These are phyloP conservation scores for Bifiguratus adelaidae DNA, from an alignment of 192 early-diverging fungal genomes.

Conservation along the genomic window DNA sequence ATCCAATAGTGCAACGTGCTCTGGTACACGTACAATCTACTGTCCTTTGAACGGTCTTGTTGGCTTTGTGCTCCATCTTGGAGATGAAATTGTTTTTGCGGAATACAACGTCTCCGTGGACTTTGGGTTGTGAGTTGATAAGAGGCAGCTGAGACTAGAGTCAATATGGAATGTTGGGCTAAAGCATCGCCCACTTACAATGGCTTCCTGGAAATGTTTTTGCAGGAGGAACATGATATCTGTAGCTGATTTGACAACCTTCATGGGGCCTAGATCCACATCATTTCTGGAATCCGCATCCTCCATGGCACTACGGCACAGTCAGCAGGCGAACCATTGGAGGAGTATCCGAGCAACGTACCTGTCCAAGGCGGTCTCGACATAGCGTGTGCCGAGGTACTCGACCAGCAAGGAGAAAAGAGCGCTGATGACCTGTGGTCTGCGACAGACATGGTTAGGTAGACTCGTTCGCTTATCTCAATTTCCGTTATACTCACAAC, in stretches of 20 bases:
- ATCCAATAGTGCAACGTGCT: too few species aligned
- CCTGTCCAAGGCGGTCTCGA: conserved; percentile 74
- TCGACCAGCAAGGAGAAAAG: conserved; percentile 72
- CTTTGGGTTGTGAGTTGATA: conserved; percentile 50
- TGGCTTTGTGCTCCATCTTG: conserved; percentile 69
- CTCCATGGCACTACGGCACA: conserved; percentile 43
- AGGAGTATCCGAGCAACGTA: conserved; percentile 15
- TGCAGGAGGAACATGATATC: conserved; percentile 69
- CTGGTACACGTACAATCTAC: conserved; percentile 54
- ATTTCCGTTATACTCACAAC: conserved; percentile 24
- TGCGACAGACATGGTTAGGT: conserved; percentile 6
- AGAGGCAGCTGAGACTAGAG: conserved; percentile 43
- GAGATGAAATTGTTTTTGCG: conserved; percentile 87
- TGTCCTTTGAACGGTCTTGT: conserved; percentile 61
- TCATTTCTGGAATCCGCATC: conserved; percentile 52
- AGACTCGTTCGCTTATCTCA: background rate
- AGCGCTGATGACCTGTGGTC: conserved; percentile 47
- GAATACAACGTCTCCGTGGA: conserved; percentile 78
- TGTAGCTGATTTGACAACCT: conserved; percentile 50
- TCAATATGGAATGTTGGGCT: conserved; percentile 1
- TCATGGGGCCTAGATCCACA: conserved; percentile 51
- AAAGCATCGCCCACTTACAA: conserved; percentile 32
- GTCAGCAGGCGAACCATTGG: conserved; percentile 2
- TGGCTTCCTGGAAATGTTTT: conserved; percentile 64
- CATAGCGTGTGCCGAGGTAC: conserved; percentile 69